These are phyloP conservation scores for Zymoseptoria brevis DNA, from an alignment of 2,329 filamentous ascomycete species.

Conservation along the genomic window DNA sequence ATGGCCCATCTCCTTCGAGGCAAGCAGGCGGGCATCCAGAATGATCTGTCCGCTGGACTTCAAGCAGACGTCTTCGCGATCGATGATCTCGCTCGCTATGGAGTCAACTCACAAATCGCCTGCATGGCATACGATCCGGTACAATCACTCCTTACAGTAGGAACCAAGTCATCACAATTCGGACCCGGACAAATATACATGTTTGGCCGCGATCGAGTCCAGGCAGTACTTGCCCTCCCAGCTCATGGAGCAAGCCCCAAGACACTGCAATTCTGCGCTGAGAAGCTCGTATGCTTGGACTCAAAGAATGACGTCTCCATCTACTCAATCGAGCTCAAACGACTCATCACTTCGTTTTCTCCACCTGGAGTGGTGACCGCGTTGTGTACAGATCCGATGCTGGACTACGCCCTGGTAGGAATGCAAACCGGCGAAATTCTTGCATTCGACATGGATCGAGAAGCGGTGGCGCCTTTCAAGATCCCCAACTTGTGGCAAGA, in stretches of 20 bases:
- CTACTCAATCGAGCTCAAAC: conserved; percentile 68
- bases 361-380: conserved; percentile 68
- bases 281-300: conserved; percentile 78
- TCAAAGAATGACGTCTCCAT: conserved; percentile 76
- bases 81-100: conserved; percentile 73
- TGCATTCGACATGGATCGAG: conserved; percentile 87
- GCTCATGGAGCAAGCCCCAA: conserved; percentile 63
- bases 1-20: conserved; percentile 87
- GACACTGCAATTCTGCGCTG: conserved; percentile 73
- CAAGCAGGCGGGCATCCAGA: conserved; percentile 88
- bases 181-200: conserved; percentile 83
- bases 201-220: conserved; percentile 73
- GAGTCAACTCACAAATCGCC: conserved; percentile 60
- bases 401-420: conserved; percentile 89
- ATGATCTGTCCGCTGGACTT: conserved; percentile 79
- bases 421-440: conserved; percentile 61
- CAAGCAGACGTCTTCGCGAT: conserved; percentile 69
- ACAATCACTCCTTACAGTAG: conserved; percentile 86
- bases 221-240: conserved; percentile 63
- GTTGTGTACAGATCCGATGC: conserved; percentile 74
- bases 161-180: conserved; percentile 79
- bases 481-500: conserved; percentile 83
- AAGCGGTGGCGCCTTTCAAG: conserved; percentile 65
- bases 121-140: conserved; percentile 86
- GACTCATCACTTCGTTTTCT: conserved; percentile 59